Evolutionary conservation across 768 basidiomycete genomes (phyloP), one percentile per base, ranked within the genome.

Genomic region (Russula ochroleuca): DNA sequence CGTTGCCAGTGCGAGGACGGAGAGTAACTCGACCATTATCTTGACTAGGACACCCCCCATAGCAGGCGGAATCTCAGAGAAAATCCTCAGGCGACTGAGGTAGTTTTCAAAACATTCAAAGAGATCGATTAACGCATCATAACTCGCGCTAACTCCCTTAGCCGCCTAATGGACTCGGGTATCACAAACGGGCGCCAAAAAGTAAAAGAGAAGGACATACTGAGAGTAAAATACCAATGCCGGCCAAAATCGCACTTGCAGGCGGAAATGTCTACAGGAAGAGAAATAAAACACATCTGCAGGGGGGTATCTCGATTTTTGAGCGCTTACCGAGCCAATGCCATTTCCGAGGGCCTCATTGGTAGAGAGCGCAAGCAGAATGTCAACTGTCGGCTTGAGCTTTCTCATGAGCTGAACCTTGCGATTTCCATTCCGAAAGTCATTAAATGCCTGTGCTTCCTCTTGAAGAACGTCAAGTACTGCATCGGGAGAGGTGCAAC

Each of bases 21-120:
- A n/a, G 25, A 60, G 37, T 15, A 60, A 33, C 37, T 60, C 59
- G 2, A 33, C 49, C 40, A 60, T 41, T n/a, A 60, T 51, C 37
- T 60, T 50, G 19, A 60, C 35, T n/a, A 51, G 13, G 8, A 52
- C 33, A 21, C 37, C 40, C 3, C 5, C n/a, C 37, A 41, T 9
- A n/a, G 50, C 23, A 13, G 37, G n/a, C 3, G 59, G 49, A 0
- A 50, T 38, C 28, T 41, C 37, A 13, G 50, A 52, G 11, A 49
- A 28, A 15, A 52, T 17, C 19, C 17, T 43, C 10, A 52, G 37
- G 25, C 38, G 59, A 8, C 25, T 4, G 37, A 60, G 49, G 19
- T 31, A 60, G 28, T 51, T 40, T 38, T 52, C 50, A 5, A 60
- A 38, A 41, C 49, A 60, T 5, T 52, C 28, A 10, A 60, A 60